Percentiles rank a stretch among this genome's conserved stretches.
Conservation (phyloP, 306 rosid genomes). For the Quercus dentata region DNA sequence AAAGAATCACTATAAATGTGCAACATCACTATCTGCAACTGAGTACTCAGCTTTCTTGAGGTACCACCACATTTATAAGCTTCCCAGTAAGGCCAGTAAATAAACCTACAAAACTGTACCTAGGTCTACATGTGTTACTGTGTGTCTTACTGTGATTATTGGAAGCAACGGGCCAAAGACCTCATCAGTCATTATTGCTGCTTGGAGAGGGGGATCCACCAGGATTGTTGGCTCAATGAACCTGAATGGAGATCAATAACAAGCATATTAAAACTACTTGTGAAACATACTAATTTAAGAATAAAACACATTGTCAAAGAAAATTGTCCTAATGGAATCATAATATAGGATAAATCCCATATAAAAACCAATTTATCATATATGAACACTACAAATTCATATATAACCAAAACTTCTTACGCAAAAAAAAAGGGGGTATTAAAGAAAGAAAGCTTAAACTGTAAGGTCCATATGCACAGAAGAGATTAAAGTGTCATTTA, state of each 20-base stretch:
- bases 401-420: no score
- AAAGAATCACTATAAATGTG: not conserved
- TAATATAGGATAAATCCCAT: no score
- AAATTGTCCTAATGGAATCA: no score
- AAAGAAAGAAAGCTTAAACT: not conserved
- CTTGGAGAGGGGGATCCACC: constrained; percentile 65
- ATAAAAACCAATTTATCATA: no score
- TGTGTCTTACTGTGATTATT: constrained; percentile 52
- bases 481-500: constrained; percentile 16
- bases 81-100: not conserved
- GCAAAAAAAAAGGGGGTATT: no score
- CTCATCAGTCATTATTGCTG: constrained; percentile 67
- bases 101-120: not conserved
- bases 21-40: no score
- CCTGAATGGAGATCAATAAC: constrained; percentile 35
- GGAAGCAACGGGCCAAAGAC: constrained; percentile 85
- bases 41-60: no score
- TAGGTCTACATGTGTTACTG: not conserved
- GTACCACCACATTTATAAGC: no score
- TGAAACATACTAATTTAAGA: no score
- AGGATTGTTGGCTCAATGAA: constrained; percentile 78
- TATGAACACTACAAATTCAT: no score
- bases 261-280: no score
- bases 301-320: no score
- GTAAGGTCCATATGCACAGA: not conserved